Evolutionary conservation across 768 basidiomycete genomes (phyloP).

Genomic region (Ephemerocybe angulata): DNA sequence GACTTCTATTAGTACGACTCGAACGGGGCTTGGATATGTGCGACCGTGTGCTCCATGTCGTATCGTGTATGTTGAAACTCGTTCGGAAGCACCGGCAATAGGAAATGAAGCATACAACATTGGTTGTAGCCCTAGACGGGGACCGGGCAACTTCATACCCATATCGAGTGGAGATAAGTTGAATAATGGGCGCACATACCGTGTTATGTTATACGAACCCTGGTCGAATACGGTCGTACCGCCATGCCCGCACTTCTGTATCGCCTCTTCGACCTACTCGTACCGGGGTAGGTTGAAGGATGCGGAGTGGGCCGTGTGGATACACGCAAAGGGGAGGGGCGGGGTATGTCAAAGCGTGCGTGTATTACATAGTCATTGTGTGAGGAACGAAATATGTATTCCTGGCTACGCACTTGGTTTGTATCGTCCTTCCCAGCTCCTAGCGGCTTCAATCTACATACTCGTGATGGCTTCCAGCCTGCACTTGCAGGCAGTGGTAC

Average conservation of each 20-base stretch:
- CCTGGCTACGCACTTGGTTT: slow-evolving; percentile 25
- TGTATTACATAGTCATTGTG: neutral
- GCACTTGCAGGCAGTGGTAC: neutral
- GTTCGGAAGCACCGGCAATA: too few relatives aligned
- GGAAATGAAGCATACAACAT: too few relatives aligned
- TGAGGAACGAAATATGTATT: neutral
- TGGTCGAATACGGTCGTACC: slow-evolving; percentile 43
- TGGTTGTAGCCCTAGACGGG: too few relatives aligned
- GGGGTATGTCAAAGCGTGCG: neutral
- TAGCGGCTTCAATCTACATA: slow-evolving; percentile 24
- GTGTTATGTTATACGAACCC: slow-evolving; percentile 50
- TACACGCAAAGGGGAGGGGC: too few relatives aligned
- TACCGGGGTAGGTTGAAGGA: neutral
- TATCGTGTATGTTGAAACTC: too few relatives aligned
- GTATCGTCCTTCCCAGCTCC: slow-evolving; percentile 39
- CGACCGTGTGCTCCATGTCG: too few relatives aligned
- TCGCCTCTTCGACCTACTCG: slow-evolving; percentile 45
- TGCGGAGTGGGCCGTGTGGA: too few relatives aligned
- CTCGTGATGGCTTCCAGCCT: neutral
- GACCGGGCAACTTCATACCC: too few relatives aligned
- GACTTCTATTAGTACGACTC: too few relatives aligned
- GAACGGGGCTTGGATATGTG: too few relatives aligned
- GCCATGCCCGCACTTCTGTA: slow-evolving; percentile 43
- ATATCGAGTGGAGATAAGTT: too few relatives aligned
- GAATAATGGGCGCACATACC: too few relatives aligned